Evolutionary conservation across 2,329 filamentous ascomycete genomes (phyloP).

Genomic region (Fusarium caatingaense): DNA sequence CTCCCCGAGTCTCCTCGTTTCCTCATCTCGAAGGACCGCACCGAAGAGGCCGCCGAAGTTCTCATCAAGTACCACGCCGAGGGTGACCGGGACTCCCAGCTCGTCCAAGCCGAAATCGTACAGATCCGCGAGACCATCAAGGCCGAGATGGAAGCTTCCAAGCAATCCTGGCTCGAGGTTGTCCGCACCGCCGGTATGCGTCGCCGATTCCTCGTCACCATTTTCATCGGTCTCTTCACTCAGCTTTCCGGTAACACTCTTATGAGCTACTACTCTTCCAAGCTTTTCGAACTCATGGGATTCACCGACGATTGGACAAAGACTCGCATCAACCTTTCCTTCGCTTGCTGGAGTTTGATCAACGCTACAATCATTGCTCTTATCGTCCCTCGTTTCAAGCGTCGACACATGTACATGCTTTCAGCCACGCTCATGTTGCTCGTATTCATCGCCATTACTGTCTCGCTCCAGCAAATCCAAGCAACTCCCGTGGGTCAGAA

Average conservation of each 20-base stretch:
- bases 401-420: constrained; percentile 63
- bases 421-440: constrained; percentile 60
- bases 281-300: constrained; percentile 59
- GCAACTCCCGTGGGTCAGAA: constrained; percentile 39
- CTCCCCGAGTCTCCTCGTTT: constrained; percentile 51
- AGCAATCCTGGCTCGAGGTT: constrained; percentile 63
- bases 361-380: constrained; percentile 56
- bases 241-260: constrained; percentile 63
- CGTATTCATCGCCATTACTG: constrained; percentile 66
- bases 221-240: constrained; percentile 63
- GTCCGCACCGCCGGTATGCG: constrained; percentile 62
- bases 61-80: constrained; percentile 62
- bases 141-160: constrained; percentile 64
- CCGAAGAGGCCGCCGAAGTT: constrained; percentile 49
- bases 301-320: constrained; percentile 56
- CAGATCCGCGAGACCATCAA: constrained; percentile 69
- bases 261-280: constrained; percentile 47
- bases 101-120: constrained; percentile 69
- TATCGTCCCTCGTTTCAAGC: constrained; percentile 58
- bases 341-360: constrained; percentile 58
- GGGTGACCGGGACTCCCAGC: constrained; percentile 60
- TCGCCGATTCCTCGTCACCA: constrained; percentile 60
- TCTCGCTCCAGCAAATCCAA: constrained; percentile 57
- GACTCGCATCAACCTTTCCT: constrained; percentile 59
- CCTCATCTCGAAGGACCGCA: constrained; percentile 48